phyloP scores from a whole-genome alignment of 257 asterid genomes.

The Fraxinus cuspidata region DNA sequence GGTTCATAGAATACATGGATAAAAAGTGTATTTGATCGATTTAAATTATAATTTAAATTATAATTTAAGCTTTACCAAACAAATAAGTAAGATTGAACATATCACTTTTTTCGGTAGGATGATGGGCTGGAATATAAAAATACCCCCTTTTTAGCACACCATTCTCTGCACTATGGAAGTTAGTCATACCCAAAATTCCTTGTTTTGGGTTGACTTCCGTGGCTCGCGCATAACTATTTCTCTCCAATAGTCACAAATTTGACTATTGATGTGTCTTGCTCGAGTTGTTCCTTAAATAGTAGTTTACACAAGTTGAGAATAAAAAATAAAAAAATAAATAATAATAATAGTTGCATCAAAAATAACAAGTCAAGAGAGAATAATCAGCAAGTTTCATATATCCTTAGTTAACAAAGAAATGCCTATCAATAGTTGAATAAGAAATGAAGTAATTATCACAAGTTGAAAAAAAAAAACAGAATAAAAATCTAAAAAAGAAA shows the following conservation, averaged over 20 bases:
- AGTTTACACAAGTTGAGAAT: neutral
- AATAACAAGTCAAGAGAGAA: slow-evolving; percentile 11
- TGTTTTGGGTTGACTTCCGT: neutral
- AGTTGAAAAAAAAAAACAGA: neutral
- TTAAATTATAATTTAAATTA: too few species aligned
- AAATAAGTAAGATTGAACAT: too few species aligned
- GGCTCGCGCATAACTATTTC: neutral
- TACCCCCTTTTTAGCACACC: too few species aligned
- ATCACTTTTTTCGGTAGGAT: too few species aligned
- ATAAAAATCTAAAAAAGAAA: neutral
- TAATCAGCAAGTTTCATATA: neutral
- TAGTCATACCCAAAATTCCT: too few species aligned
- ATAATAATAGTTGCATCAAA: neutral
- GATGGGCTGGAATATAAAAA: too few species aligned
- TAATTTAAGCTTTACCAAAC: too few species aligned
- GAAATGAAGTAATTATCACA: neutral
- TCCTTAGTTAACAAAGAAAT: slow-evolving; percentile 1
- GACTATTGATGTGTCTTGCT: neutral
- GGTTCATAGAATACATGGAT: too few species aligned
- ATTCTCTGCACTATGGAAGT: too few species aligned
- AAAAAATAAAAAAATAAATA: too few species aligned
- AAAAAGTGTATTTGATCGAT: too few species aligned
- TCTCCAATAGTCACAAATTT: neutral
- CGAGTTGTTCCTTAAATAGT: slow-evolving; percentile 21
- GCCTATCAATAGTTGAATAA: slow-evolving; percentile 9